Base-by-base conservation (phyloP, 768 basidiomycete species). In the Tulasnella sp. region DNA sequence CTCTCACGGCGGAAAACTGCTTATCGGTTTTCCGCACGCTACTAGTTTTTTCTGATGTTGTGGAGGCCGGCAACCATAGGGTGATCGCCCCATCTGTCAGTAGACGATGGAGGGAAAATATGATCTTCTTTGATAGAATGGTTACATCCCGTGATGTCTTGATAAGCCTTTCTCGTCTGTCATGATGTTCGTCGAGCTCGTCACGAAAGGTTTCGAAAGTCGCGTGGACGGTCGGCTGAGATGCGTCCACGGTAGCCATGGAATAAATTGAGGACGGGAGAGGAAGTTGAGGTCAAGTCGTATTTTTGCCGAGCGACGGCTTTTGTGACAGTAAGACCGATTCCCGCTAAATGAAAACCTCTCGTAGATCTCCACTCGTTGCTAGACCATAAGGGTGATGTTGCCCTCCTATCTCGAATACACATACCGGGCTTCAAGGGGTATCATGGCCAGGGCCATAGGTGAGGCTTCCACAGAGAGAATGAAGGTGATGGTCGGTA, bases 121-220 rank as follows among this genome's bases (percentile, higher is more conserved):
- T 98, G 81, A 91, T 88, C 86, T 95, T 97, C 85, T 99, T 99
- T 75, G 96, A 95, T 46, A 94, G 88, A 82, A 92, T 94, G 36
- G 97, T 98, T 75, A 95, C 89, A 85, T 98, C 96, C 46, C 97
- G 91, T 83, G 83, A 83, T 74, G 94, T 91, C 90, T 98, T 98
- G 84, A 98, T 96, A 82, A 99, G 89, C 27, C 93, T 89, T 84
- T 99, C 98, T 75, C 96, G 88, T 80, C 92, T 88, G 85, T 98
- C 97, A 84, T 97, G 91, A 85, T 94, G 88, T 42, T 91, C 90
- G 86, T 97, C 96, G 46, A 97, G 87, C 76, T 94, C 89, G 71
- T 87, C 88, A 82, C 93, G 89, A 86, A 93, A 95, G 19, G 81
- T 81, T 56, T 89, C 86, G 83, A 96, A 96, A 21, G 85, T 81